phyloP scores from a whole-genome alignment of 139 green algal genomes.

The Haematococcus lacustris region DNA sequence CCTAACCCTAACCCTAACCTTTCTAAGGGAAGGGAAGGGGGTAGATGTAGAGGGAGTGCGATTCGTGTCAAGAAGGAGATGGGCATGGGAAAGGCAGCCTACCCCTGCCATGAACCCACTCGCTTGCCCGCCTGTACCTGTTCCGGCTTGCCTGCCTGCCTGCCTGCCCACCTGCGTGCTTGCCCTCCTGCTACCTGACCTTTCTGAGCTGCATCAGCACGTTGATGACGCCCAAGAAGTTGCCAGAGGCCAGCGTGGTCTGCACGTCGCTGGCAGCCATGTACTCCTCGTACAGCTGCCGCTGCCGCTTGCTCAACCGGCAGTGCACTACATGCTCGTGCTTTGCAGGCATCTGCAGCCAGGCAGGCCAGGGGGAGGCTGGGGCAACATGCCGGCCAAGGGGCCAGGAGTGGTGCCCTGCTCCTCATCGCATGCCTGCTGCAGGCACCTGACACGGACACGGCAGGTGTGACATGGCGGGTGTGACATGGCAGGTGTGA shows the following conservation, averaged over 20 bases:
- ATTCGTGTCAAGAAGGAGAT: too few species aligned
- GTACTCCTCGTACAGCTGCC: slow-evolving; percentile 95
- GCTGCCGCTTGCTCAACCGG: slow-evolving; percentile 67
- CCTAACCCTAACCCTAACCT: not conserved
- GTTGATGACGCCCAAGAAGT: slow-evolving; percentile 93
- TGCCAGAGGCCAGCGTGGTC: slow-evolving; percentile 62
- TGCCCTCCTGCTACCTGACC: too few species aligned
- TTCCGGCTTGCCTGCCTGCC: not conserved
- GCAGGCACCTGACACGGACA: too few species aligned
- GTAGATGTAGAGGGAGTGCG: too few species aligned
- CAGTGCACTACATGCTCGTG: slow-evolving; percentile 91
- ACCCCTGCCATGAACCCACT: too few species aligned
- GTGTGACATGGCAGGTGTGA: too few species aligned
- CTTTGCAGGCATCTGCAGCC: slow-evolving; percentile 88
- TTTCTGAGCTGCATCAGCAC: slow-evolving; percentile 99
- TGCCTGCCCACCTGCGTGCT: not conserved
- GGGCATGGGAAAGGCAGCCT: too few species aligned
- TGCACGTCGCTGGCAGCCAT: slow-evolving; percentile 60
- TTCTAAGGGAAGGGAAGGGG: too few species aligned
- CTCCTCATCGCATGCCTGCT: too few species aligned
- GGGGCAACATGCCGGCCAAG: not conserved
- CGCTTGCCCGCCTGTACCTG: not conserved
- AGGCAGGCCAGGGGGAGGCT: not conserved
- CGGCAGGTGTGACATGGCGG: too few species aligned
- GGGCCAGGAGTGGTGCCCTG: too few species aligned